These are phyloP conservation scores for Chytriomyces sp. DNA, from an alignment of 192 early-diverging fungal species.

Conservation along the genomic window DNA sequence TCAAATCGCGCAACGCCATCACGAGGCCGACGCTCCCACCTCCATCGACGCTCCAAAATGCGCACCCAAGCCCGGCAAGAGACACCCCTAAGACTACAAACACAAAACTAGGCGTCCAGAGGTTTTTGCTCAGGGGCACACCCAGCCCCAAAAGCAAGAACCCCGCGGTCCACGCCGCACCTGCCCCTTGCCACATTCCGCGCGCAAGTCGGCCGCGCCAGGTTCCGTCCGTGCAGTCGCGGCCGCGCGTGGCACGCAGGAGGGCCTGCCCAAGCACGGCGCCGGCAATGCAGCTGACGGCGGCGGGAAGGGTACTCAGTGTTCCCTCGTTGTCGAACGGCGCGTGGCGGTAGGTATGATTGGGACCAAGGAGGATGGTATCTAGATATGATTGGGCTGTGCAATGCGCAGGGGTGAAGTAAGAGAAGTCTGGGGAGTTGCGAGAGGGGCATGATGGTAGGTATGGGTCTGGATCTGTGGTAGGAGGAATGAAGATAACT, in stretches of 20 bases:
- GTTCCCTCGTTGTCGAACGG: slow-evolving; percentile 55
- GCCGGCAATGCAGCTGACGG: slow-evolving; percentile 50
- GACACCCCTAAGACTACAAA: slow-evolving; percentile 40
- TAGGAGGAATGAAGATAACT: neutral
- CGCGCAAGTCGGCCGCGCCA: slow-evolving; percentile 6
- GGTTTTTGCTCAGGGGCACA: slow-evolving; percentile 53
- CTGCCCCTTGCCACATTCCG: neutral
- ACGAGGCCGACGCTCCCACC: slow-evolving; percentile 42
- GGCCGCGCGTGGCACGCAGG: neutral
- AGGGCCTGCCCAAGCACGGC: slow-evolving; percentile 39
- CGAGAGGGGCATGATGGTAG: neutral
- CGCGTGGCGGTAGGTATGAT: slow-evolving; percentile 33
- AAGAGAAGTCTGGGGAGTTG: neutral
- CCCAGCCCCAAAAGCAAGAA: slow-evolving; percentile 22
- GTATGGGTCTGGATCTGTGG: neutral
- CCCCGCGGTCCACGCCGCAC: neutral
- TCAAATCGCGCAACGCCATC: slow-evolving; percentile 28
- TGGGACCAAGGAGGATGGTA: slow-evolving; percentile 28
- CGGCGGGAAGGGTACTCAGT: slow-evolving; percentile 47
- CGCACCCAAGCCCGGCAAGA: slow-evolving; percentile 23
- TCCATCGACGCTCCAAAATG: slow-evolving; percentile 41
- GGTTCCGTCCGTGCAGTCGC: slow-evolving; percentile 24
- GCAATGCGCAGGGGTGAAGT: slow-evolving; percentile 40
- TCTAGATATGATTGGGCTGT: slow-evolving; percentile 53
- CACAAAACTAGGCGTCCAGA: slow-evolving; percentile 59